Base-by-base conservation (phyloP, 768 basidiomycete genomes). In the Dacryopinax primogenitus region DNA sequence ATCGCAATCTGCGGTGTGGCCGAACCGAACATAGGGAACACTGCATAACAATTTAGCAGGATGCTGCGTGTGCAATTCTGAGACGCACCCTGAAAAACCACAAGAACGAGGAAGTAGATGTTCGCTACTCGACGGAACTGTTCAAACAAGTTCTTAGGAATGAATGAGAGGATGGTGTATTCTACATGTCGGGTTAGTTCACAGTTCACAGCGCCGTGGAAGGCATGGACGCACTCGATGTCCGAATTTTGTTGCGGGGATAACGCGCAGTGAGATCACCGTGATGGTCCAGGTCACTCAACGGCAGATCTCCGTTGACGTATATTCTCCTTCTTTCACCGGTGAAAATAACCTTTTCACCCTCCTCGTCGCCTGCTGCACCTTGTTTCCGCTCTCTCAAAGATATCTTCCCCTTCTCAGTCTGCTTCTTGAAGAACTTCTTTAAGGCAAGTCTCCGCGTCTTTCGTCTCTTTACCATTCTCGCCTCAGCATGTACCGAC, bases 91-190 rank as follows among this genome's bases (percentile, higher is more conserved):
- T 92, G 88, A 13, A 93, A 77, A 62, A 94, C 78, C 68, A 92
- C 88, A n/a, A 88, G 78, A 1, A 80, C 80, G 62, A 94, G 75
- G 78, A 96, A 98, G 78, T 92, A 99, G 51, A 98, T 76, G 75
- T 98, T 98, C 66, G 93, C 93, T 62, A 92, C 84, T 37, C 94
- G 82, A 67, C 90, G 81, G 73, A 98, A 99, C 73, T 99, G 95
- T 75, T 97, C 92, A 69, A 85, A 90, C 68, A 98, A 76, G 73
- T 97, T 96, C 81, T 90, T 93, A 11, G 94, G 94, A 45, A 98
- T 70, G 73, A 97, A 98, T 0, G 92, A 90, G 62, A 96, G 62
- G 61, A 90, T 74, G 30, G 92, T 95, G 76, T 97, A 98, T 76
- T 94, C 91, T 92, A 72, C 9, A 13, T 13, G 9, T 44, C 3